phyloP scores from a whole-genome alignment of 441 rosid species.

The Bruguiera hainesii region DNA sequence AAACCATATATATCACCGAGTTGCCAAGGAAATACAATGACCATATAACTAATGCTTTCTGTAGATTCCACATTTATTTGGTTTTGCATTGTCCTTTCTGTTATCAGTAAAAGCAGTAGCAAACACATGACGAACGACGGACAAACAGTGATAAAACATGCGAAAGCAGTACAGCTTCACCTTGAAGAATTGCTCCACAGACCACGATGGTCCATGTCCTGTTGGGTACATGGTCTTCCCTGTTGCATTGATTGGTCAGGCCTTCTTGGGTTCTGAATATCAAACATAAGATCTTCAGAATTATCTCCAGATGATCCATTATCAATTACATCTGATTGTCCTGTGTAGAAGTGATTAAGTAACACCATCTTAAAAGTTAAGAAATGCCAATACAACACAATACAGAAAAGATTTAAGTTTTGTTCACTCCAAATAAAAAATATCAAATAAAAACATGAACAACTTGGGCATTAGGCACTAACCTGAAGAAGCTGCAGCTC shows the following conservation, averaged over 20 bases:
- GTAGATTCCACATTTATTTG: neutral
- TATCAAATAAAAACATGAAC: neutral
- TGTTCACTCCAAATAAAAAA: neutral
- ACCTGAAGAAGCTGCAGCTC: conserved; percentile 87
- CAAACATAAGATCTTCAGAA: conserved; percentile 68
- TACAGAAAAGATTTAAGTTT: neutral
- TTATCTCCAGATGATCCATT: conserved; percentile 33
- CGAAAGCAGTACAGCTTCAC: conserved; percentile 31
- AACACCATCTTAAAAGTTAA: neutral
- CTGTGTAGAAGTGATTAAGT: conserved; percentile 2
- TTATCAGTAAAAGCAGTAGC: conserved; percentile 3
- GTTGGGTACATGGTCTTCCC: conserved; percentile 41
- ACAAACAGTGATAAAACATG: neutral
- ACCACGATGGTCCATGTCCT: conserved; percentile 46
- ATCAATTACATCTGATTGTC: conserved; percentile 24
- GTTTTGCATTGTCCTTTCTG: neutral
- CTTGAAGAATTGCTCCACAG: conserved; percentile 89
- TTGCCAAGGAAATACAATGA: neutral
- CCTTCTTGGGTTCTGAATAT: conserved; percentile 51
- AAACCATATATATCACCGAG: neutral
- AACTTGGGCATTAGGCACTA: neutral
- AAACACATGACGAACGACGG: neutral
- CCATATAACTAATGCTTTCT: neutral
- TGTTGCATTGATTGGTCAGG: conserved; percentile 47
- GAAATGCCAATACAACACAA: neutral